Conservation (phyloP, 768 basidiomycete genomes). For the Leucosporidium yakuticum region DNA sequence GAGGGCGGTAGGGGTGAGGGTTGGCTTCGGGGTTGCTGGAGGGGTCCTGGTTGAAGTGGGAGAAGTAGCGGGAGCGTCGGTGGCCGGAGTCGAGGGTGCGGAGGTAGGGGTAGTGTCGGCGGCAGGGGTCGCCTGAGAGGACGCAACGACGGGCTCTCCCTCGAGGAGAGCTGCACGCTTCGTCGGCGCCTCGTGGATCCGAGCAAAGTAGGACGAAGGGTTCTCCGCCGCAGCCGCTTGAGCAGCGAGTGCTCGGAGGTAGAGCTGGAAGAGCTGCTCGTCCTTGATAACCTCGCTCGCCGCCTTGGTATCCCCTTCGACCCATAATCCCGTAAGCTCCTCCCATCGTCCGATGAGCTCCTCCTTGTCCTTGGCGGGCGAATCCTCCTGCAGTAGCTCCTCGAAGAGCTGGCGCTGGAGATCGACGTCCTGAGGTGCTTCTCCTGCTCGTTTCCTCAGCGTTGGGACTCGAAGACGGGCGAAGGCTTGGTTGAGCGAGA, state of each 20-base stretch:
- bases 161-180: constrained; percentile 16
- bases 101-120: constrained; percentile 16
- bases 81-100: neutral
- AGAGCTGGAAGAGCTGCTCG: constrained; percentile 67
- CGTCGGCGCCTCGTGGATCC: constrained; percentile 49
- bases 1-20: constrained; percentile 42
- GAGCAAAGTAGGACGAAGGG: constrained; percentile 58
- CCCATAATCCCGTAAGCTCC: constrained; percentile 15
- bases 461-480: neutral
- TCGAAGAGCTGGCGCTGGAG: constrained; percentile 5
- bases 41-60: neutral
- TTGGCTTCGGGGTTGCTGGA: neutral
- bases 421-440: neutral
- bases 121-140: constrained; percentile 1
- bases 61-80: neutral
- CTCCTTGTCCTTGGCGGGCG: neutral
- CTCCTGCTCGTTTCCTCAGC: neutral
- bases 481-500: neutral
- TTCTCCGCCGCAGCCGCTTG: constrained; percentile 48
- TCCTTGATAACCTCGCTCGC: constrained; percentile 52
- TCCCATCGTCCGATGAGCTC: constrained; percentile 27
- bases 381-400: neutral
- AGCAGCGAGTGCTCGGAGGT: constrained; percentile 60
- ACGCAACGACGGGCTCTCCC: neutral
- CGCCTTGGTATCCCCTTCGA: no score